Base-by-base conservation (phyloP, 768 basidiomycete genomes). In the Lactarius tabidus region DNA sequence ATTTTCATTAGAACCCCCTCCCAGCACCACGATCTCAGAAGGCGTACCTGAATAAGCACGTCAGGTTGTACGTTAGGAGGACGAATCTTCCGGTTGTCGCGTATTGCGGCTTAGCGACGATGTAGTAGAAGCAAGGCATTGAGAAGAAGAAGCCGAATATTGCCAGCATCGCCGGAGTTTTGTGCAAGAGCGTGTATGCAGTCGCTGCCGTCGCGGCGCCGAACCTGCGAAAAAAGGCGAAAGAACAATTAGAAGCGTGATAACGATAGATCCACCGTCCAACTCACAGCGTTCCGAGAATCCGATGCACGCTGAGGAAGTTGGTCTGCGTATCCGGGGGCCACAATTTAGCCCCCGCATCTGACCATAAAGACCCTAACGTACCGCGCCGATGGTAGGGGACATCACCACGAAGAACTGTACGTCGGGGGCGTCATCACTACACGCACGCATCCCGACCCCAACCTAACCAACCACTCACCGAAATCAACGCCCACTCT, bases 401-500 rank as follows among this genome's bases (percentile, higher is more conserved):
- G 90, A 91, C 71, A 93, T 88, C n/a, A 95, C 91, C n/a, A 90
- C 85, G 70, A 94, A 91, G 75, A 88, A 92, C 89, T 90, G 61
- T 0, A 48, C 23, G n/a, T 15, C 2, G 58, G 36, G 18, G 53
- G 18, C 26, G 20, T 17, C 31, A 23, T 8, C 26, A 39, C 36
- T 17, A 6, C 35, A 9, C 4, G 1, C 8, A n/a, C 20, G 7
- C 57, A 26, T 9, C 35, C 36, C 36, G n/a, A 15, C 31, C 33
- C 17, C 2, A 36, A 12, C 5, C n/a, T n/a, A n/a, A 35, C 4
- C 33, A 35, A 35, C 9, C 41, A 78, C 84, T 72, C 67, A 91
- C 93, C 53, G 95, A 95, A 60, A 98, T 91, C 72, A 99, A 77
- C 1, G 94, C 94, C 96, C 96, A 99, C 77, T 98, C 94, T 39